Evolutionary conservation across 495 filamentous ascomycete genomes (phyloP), one percentile per base, ranked within the genome.

Genomic region (Penicillium ucsense): DNA sequence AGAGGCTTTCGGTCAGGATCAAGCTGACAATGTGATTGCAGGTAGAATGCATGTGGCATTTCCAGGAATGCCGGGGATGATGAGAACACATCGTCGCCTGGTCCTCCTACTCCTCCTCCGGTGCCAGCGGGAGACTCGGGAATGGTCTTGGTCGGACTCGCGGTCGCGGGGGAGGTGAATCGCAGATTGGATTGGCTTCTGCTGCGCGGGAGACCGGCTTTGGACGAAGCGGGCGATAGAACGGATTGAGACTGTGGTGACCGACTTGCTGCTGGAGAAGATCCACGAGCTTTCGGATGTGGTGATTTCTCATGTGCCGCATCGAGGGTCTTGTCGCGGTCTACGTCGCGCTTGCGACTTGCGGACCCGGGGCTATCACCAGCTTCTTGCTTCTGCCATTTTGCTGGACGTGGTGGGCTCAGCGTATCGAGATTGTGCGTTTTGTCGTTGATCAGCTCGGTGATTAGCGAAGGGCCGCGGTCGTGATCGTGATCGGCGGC

Each of bases 351-450:
- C 30, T 60, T 64, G 37, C 64, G 62, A 34, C 67, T 64, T 3
- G 66, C 62, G 0, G 68, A 68, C 20, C 66, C 68, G 6, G 68
- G 68, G 43, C 68, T 72, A 31, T 70, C 65, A 46, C 57, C 57
- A 35, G 52, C 59, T 34, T 59, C 57, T 39, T 56, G 60, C 43
- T 72, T 72, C 42, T 60, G 68, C 47, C 64, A 58, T 44, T 72
- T 72, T 3, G 62, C 32, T 38, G 55, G 61, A 33, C 37, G 55
- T 31, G 50, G 57, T 45, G 53, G 56, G 38, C 50, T 61, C 38
- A 53, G 50, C 4, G 49, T 43, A 34, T 54, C 51, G 5, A 39
- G 46, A 33, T 54, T 53, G 38, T 47, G 55, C 48, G 52, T 20
- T 20, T 20, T 20, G 20, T 20, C 20, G 20, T 20, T 20, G 20